phyloP scores from a whole-genome alignment of 257 asterid species.

The Lycium ferocissimum region DNA sequence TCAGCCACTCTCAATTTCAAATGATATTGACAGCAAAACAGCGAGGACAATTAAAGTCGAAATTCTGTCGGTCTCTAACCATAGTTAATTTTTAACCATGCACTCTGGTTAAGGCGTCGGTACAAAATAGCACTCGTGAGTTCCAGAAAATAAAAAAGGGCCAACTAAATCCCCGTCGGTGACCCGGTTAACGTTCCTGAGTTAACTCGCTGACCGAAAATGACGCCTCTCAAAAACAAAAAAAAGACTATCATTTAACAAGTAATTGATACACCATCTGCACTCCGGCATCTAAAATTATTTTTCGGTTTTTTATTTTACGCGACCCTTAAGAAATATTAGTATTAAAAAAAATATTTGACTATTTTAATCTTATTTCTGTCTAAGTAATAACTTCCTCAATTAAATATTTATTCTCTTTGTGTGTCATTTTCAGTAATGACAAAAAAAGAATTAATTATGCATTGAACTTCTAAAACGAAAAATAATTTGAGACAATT shows the following conservation, averaged over 20 bases:
- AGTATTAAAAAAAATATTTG: no score
- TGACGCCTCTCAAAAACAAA: slow-evolving; percentile 28
- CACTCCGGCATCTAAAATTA: no score
- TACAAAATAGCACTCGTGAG: slow-evolving; percentile 38
- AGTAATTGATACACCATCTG: no score
- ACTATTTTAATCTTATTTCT: no score
- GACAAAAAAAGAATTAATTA: no score
- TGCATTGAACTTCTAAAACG: no score
- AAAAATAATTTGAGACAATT: no score
- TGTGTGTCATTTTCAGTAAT: no score
- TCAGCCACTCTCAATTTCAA: background rate
- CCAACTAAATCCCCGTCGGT: slow-evolving; percentile 46
- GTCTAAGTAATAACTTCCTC: no score
- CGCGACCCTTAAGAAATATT: no score
- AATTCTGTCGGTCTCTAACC: slow-evolving; percentile 39
- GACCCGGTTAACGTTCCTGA: slow-evolving; percentile 37
- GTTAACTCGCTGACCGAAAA: slow-evolving; percentile 35
- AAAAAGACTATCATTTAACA: background rate
- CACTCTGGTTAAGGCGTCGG: background rate
- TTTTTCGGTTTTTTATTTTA: no score
- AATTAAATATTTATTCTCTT: no score
- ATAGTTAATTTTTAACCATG: slow-evolving; percentile 31
- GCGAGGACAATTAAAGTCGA: background rate
- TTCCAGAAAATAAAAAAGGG: background rate
- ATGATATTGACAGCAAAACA: slow-evolving; percentile 20